These are phyloP conservation scores for Mortierella sp. DNA, from an alignment of 371 early-diverging fungal genomes.

Conservation along the genomic window DNA sequence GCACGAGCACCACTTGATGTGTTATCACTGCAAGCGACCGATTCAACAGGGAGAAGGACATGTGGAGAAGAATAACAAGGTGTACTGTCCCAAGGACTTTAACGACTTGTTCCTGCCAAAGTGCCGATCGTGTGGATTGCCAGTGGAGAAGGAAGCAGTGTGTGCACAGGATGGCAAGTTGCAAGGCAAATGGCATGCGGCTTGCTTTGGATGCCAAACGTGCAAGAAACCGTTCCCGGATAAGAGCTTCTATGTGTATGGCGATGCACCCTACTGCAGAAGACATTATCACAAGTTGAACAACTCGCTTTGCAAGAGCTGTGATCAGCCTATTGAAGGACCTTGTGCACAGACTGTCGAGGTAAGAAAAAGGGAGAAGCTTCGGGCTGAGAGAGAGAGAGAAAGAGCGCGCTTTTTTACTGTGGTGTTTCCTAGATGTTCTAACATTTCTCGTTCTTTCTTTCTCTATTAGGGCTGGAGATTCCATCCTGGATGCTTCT, in stretches of 20 bases:
- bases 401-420: neutral
- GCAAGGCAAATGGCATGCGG: slow-evolving; percentile 83
- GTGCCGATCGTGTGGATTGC: slow-evolving; percentile 74
- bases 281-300: slow-evolving; percentile 86
- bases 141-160: slow-evolving; percentile 80
- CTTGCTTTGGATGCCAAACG: slow-evolving; percentile 79
- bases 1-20: slow-evolving; percentile 76
- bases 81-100: slow-evolving; percentile 84
- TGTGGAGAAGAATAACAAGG: slow-evolving; percentile 76
- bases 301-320: slow-evolving; percentile 81
- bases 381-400: too few species aligned
- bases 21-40: slow-evolving; percentile 71
- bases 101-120: slow-evolving; percentile 67
- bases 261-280: slow-evolving; percentile 84
- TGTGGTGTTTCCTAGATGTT: too few species aligned
- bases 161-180: slow-evolving; percentile 82
- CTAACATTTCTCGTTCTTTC: neutral
- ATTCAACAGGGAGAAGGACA: slow-evolving; percentile 60
- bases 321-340: slow-evolving; percentile 86
- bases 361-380: slow-evolving; percentile 51
- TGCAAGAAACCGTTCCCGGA: slow-evolving; percentile 87
- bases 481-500: slow-evolving; percentile 73
- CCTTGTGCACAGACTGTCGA: slow-evolving; percentile 86
- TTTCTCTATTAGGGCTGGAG: slow-evolving; percentile 51
- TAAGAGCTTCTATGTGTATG: slow-evolving; percentile 87